Percentiles rank a stretch among this genome's conserved stretches.
These are phyloP conservation scores for Coniochaeta pulveracea DNA, from an alignment of 2,329 filamentous ascomycete genomes.

Conservation along the genomic window DNA sequence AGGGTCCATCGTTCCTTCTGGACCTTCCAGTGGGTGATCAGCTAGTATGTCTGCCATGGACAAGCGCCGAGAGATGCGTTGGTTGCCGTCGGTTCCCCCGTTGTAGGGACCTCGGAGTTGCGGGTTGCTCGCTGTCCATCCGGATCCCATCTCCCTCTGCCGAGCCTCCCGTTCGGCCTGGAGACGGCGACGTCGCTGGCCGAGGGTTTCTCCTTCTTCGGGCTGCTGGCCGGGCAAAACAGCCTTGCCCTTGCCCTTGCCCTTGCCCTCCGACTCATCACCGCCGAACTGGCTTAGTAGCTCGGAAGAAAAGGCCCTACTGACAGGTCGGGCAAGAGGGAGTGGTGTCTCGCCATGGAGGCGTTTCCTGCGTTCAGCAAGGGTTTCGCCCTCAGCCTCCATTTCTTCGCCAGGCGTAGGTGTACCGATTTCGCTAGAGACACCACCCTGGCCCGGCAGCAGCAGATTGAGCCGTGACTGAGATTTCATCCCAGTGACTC, in stretches of 20 bases:
- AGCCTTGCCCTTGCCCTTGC: conserved; percentile 16
- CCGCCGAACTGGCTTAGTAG: conserved; percentile 54
- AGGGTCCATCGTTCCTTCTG: conserved; percentile 19
- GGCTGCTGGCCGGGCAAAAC: conserved; percentile 29
- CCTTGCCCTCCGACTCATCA: conserved; percentile 27
- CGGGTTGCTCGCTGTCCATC: conserved; percentile 10
- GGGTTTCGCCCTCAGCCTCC: conserved; percentile 42
- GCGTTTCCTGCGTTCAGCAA: conserved; percentile 53
- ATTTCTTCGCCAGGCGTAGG: conserved; percentile 40
- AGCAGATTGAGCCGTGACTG: conserved; percentile 14
- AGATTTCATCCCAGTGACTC: conserved; percentile 13
- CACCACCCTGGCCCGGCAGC: conserved; percentile 5
- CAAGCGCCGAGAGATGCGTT: conserved; percentile 28
- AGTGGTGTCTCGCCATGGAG: conserved; percentile 44
- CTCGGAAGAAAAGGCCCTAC: conserved; percentile 56
- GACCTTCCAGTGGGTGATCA: conserved; percentile 26
- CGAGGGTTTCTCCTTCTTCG: conserved; percentile 65
- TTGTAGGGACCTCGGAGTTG: conserved; percentile 8
- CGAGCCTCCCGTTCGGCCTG: conserved; percentile 59
- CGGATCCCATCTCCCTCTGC: conserved; percentile 38
- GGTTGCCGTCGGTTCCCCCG: too few relatives aligned
- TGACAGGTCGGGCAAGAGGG: conserved; percentile 46
- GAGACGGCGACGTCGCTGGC: conserved; percentile 62
- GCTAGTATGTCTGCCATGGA: conserved; percentile 50
- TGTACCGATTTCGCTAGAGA: conserved; percentile 18